phyloP scores from a whole-genome alignment of 2,329 filamentous ascomycete genomes.

The Scopulariopsis brevicaulis region DNA sequence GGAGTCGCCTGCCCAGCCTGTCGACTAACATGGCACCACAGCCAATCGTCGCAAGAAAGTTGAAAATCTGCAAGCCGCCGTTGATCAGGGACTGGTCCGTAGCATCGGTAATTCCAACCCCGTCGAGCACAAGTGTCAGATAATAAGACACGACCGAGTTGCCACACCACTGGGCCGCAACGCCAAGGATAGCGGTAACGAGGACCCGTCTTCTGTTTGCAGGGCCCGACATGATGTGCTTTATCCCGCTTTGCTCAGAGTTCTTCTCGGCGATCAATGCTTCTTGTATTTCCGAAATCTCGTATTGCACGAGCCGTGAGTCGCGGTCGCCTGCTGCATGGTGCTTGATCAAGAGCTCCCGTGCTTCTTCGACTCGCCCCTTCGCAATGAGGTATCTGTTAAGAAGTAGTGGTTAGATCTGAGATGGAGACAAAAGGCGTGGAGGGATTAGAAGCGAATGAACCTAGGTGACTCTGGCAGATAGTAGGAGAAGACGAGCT shows the following conservation, averaged over 20 bases:
- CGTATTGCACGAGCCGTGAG: no score
- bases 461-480: conserved; percentile 15
- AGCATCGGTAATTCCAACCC: conserved; percentile 21
- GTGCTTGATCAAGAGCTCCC: conserved; percentile 36
- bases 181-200: conserved; percentile 12
- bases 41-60: conserved; percentile 26
- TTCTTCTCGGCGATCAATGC: no score
- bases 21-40: conserved; percentile 27
- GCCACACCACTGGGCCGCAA: conserved; percentile 15
- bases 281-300: no score
- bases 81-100: conserved; percentile 27
- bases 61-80: conserved; percentile 18
- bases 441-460: conserved; percentile 2
- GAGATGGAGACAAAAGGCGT: conserved; percentile 12
- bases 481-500: conserved; percentile 12
- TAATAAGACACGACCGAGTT: conserved; percentile 25
- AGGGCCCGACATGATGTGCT: no score
- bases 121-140: conserved; percentile 21
- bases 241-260: conserved; percentile 12
- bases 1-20: conserved; percentile 34
- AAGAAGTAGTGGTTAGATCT: conserved; percentile 28
- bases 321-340: conserved; percentile 32
- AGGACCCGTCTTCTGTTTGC: conserved; percentile 15
- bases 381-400: conserved; percentile 32
- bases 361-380: conserved; percentile 36